phyloP scores from a whole-genome alignment of 441 rosid species.

The Erodium chrysanthum region DNA sequence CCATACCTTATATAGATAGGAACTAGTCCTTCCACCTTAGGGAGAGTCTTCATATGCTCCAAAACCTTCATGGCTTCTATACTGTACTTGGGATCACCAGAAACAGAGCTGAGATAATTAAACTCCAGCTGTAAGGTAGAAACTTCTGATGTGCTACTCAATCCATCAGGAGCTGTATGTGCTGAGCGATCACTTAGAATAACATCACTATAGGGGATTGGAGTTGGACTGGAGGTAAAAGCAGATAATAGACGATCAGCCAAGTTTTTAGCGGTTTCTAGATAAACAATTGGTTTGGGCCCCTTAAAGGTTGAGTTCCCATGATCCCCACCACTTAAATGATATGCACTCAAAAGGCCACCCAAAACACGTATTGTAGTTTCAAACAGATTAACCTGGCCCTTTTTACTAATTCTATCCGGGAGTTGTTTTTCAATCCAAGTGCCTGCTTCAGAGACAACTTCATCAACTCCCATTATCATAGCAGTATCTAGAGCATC shows the following conservation, averaged over 20 bases:
- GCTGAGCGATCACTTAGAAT: conserved; percentile 64
- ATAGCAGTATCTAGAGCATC: conserved; percentile 97
- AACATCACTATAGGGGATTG: conserved; percentile 84
- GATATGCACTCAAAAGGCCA: conserved; percentile 94
- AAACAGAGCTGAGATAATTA: conserved; percentile 74
- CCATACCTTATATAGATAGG: conserved; percentile 85
- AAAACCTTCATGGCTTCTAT: conserved; percentile 85
- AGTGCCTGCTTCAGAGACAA: conserved; percentile 71
- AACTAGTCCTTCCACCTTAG: conserved; percentile 83
- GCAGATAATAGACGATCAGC: conserved; percentile 85
- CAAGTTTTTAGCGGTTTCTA: conserved; percentile 64
- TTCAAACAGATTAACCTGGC: conserved; percentile 93
- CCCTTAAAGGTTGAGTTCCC: conserved; percentile 40
- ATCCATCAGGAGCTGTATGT: conserved; percentile 76
- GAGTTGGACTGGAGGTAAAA: conserved; percentile 75
- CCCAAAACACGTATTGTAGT: conserved; percentile 91
- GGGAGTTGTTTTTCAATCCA: conserved; percentile 76
- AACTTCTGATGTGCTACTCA: conserved; percentile 90
- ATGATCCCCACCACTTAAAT: conserved; percentile 71
- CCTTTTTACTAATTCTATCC: conserved; percentile 70
- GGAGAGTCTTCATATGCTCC: conserved; percentile 72
- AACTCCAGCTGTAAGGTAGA: conserved; percentile 92
- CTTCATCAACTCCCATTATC: conserved; percentile 77
- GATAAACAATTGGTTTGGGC: conserved; percentile 59
- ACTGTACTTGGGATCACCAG: conserved; percentile 86